Evolutionary conservation across 2,329 filamentous ascomycete species (phyloP), one percentile per base, ranked within the genome.

Genomic region (Ceratocystis harringtonii): DNA sequence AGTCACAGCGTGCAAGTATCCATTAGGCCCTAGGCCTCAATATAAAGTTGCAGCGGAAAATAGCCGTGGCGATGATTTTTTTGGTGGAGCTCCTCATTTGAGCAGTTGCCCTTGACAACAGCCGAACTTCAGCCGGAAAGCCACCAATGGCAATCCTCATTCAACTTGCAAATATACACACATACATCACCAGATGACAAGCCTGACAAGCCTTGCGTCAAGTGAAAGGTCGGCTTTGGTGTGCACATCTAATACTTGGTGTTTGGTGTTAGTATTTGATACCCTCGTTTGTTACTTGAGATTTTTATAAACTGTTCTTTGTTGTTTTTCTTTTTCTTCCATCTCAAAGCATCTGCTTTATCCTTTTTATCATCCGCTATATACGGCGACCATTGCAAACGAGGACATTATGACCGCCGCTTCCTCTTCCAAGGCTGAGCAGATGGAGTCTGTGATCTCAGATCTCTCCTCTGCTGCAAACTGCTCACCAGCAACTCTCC

Each of bases 61-160:
- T 25, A 30, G 55, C 55, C 28, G 55, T 58, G 30, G 28, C 19
- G 25, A 58, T 58, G 25, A 58, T 36, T 58, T 58, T 57, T 62
- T 62, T 68, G 55, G 30, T 58, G 30, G 52, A 58, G 55, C n/a
- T 58, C 30, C 8, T 30, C 8, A 6, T 5, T 48, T 8, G 65
- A 55, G 44, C 66, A 62, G 75, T 76, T 77, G 75, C 74, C 73
- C 74, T 66, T 62, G 71, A 71, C 75, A 73, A 77, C 75, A 62
- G 0, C 71, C 71, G 71, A 68, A 69, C 65, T 73, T 75, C 74
- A 72, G 68, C 74, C 72, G 67, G 25, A 12, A 32, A 62, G 1
- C 43, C 58, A 57, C 43, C 43, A 36, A n/a, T 5, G 36, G 48
- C 22, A 17, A 60, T 43, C 64, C 64, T 32, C 55, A 32, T 50